A percentile compares a stretch with the other conserved stretches of the same genome.
phyloP scores from a whole-genome alignment of 176 grass and related monocot genomes.

The Oryza nivara region DNA sequence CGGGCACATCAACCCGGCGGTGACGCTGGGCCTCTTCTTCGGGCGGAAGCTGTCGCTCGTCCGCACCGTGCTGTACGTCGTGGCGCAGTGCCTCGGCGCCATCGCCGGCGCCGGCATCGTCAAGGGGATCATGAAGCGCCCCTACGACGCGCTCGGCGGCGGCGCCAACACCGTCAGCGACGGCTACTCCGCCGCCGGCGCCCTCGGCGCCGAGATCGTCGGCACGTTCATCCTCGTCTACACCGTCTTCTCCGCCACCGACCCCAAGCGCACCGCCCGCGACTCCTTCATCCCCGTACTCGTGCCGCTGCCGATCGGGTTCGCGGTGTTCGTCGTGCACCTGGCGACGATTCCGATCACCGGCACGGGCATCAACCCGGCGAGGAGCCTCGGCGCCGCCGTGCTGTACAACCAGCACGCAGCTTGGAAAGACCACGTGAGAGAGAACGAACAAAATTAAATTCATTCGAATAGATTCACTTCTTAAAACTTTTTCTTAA shows the following conservation, averaged over 20 bases:
- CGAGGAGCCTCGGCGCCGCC: slow-evolving; percentile 86
- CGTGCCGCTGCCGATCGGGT: slow-evolving; percentile 83
- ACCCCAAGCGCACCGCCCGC: slow-evolving; percentile 70
- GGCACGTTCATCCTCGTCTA: slow-evolving; percentile 92
- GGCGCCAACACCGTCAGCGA: slow-evolving; percentile 58
- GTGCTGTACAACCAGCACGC: slow-evolving; percentile 62
- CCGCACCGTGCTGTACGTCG: slow-evolving; percentile 63
- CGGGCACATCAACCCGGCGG: slow-evolving; percentile 89
- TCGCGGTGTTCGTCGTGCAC: slow-evolving; percentile 88
- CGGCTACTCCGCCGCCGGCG: slow-evolving; percentile 43
- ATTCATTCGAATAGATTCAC: neutral
- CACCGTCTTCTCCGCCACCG: slow-evolving; percentile 76
- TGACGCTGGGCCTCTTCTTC: slow-evolving; percentile 75
- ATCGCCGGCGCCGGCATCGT: slow-evolving; percentile 77
- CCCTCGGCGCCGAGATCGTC: slow-evolving; percentile 66
- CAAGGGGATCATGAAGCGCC: slow-evolving; percentile 62
- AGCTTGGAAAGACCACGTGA: slow-evolving; percentile 72
- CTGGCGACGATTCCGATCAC: slow-evolving; percentile 90
- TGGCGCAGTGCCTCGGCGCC: slow-evolving; percentile 86
- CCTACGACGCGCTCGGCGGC: slow-evolving; percentile 54
- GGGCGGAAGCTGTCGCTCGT: slow-evolving; percentile 70
- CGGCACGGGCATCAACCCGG: slow-evolving; percentile 87
- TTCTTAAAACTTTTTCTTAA: neutral
- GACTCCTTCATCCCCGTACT: slow-evolving; percentile 70
- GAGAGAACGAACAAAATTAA: neutral